Evolutionary conservation across 2,329 filamentous ascomycete species (phyloP), one percentile per base, ranked within the genome.

Genomic region (Trichoderma koningiopsis): DNA sequence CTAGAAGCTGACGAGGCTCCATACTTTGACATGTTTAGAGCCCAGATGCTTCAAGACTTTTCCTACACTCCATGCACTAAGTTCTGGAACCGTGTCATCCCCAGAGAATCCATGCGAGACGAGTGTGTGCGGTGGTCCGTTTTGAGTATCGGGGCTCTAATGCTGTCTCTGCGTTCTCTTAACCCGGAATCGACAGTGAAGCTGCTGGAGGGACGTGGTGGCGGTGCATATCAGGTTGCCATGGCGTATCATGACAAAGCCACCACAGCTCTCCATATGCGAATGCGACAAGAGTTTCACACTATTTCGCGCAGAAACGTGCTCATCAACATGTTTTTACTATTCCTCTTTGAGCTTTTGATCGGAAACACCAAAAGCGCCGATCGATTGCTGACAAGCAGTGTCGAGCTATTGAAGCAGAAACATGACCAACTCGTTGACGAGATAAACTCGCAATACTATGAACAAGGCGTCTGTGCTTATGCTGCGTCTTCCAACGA

Each of bases 101-200:
- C 56, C 4, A 59, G 56, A 59, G 56, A 59, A 59, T 59, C 56
- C 13, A 59, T 59, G 56, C n/a, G 22, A 59, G 56, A 59, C n/a
- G 56, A 59, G 33, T 59, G 56, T 24, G 56, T 59, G 56, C 33
- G 56, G 37, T 59, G 56, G 56, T 59, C 33, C 2, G 33, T 59
- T 37, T 59, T 59, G 24, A 59, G 56, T 10, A 59, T 59, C 37
- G 56, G 56, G n/a, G n/a, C 56, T 59, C 19, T 59, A 19, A 59
- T 59, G 56, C 33, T 59, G 56, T 33, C 33, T 19, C 14, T 59
- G 56, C 56, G 33, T 8, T 59, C 56, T 35, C 33, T 13, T 19
- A 59, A 40, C 56, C 33, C 56, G 16, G 56, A 59, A 6, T 7
- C 56, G 8, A 59, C 37, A 33, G 56, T 59, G 10, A 40, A 40